A percentile compares a stretch with the other conserved stretches of the same genome.
These are phyloP conservation scores for Trichoderma sp. DNA, from an alignment of 2,329 filamentous ascomycete genomes.

Conservation along the genomic window DNA sequence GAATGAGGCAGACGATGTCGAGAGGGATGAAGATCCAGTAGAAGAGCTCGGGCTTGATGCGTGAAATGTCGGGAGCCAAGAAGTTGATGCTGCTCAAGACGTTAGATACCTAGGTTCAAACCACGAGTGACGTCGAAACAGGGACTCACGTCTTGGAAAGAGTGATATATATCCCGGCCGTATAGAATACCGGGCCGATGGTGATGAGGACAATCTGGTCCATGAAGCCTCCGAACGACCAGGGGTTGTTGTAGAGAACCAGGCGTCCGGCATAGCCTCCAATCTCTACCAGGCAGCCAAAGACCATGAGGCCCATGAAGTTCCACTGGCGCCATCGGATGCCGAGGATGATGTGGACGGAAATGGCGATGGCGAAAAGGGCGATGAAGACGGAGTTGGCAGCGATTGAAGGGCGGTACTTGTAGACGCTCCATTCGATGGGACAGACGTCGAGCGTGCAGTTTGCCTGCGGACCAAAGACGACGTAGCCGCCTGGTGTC, in stretches of 20 bases:
- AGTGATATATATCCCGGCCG: conserved; percentile 56
- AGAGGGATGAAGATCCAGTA: conserved; percentile 55
- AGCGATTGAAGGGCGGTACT: conserved; percentile 45
- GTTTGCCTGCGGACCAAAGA: conserved; percentile 49
- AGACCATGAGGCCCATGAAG: conserved; percentile 52
- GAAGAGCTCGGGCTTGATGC: conserved; percentile 46
- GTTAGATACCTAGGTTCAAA: not conserved
- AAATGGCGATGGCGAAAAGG: conserved; percentile 48
- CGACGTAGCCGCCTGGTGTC: conserved; percentile 27
- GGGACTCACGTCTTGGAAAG: conserved; percentile 46
- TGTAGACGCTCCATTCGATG: conserved; percentile 45
- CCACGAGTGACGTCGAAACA: not conserved
- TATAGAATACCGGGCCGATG: conserved; percentile 43
- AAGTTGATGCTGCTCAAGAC: conserved; percentile 42
- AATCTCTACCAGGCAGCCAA: conserved; percentile 59
- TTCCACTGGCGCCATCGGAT: conserved; percentile 45
- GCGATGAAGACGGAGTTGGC: conserved; percentile 52
- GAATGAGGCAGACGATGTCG: conserved; percentile 56
- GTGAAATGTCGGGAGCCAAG: conserved; percentile 45
- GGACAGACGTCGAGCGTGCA: conserved; percentile 53
- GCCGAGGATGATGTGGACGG: conserved; percentile 45
- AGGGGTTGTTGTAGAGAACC: conserved; percentile 58
- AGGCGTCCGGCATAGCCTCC: conserved; percentile 63
- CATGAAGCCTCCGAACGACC: conserved; percentile 59
- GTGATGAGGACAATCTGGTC: conserved; percentile 67